Conservation (phyloP, 139 green algal species). For the Picochlorum sp. region DNA sequence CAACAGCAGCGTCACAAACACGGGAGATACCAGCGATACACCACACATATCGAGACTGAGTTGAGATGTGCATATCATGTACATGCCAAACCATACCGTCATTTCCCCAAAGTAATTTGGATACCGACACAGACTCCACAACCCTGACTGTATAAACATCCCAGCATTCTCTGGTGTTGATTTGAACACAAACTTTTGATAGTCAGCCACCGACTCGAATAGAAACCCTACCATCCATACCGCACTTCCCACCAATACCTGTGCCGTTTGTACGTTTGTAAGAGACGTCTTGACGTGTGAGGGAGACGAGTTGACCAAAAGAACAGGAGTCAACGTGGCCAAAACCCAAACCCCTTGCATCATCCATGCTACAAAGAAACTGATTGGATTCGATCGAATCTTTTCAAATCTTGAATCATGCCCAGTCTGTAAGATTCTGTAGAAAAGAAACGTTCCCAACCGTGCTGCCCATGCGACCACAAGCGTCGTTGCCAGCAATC, state of each 20-base stretch:
- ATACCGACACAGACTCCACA: constrained; percentile 64
- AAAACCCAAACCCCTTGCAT: constrained; percentile 77
- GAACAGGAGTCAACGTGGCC: constrained; percentile 54
- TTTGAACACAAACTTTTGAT: constrained; percentile 75
- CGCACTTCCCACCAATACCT: constrained; percentile 23
- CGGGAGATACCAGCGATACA: constrained; percentile 39
- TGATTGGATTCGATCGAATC: constrained; percentile 51
- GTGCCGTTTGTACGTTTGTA: too few relatives aligned
- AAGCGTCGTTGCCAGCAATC: constrained; percentile 41
- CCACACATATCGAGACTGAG: constrained; percentile 35
- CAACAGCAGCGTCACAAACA: constrained; percentile 64
- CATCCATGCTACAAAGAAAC: constrained; percentile 55
- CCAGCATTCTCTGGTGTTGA: constrained; percentile 56
- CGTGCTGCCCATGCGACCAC: constrained; percentile 61
- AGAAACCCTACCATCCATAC: constrained; percentile 53
- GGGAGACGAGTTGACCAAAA: constrained; percentile 53
- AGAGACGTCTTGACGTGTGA: neutral
- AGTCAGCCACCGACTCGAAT: constrained; percentile 57
- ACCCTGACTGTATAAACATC: constrained; percentile 65
- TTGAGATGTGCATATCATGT: constrained; percentile 30
- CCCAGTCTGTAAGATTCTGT: constrained; percentile 52
- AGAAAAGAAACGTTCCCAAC: constrained; percentile 66
- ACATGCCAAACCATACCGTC: constrained; percentile 55
- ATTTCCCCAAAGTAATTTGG: constrained; percentile 92
- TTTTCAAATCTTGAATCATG: constrained; percentile 74